phyloP scores from a whole-genome alignment of 2,329 filamentous ascomycete species.

The Aspergillus sp. region DNA sequence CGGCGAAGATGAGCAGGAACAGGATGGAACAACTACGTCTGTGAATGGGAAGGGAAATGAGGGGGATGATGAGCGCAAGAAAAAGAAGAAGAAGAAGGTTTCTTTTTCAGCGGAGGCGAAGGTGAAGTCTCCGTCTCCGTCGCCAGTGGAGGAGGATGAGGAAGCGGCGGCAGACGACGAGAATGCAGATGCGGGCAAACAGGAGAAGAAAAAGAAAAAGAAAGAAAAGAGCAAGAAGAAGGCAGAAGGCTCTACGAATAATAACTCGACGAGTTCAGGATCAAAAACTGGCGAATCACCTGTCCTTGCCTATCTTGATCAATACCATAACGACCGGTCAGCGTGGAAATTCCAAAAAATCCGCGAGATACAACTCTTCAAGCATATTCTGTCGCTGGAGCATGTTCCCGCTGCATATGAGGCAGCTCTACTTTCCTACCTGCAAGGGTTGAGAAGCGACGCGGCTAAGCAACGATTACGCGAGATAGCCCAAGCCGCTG shows the following conservation, averaged over 20 bases:
- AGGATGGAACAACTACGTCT: slow-evolving; percentile 5
- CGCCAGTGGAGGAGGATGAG: slow-evolving; percentile 57
- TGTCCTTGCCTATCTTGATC: slow-evolving; percentile 73
- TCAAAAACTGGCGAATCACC: slow-evolving; percentile 42
- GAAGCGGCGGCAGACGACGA: slow-evolving; percentile 30
- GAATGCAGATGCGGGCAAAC: slow-evolving; percentile 18
- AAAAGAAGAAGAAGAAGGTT: slow-evolving; percentile 55
- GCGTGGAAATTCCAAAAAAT: slow-evolving; percentile 98
- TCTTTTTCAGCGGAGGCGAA: slow-evolving; percentile 57
- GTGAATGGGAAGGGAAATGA: slow-evolving; percentile 13
- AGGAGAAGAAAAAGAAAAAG: slow-evolving; percentile 16
- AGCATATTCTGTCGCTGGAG: slow-evolving; percentile 73
- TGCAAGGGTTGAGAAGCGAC: slow-evolving; percentile 74
- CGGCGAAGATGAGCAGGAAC: slow-evolving; percentile 16
- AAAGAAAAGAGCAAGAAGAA: slow-evolving; percentile 29
- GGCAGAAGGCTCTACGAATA: slow-evolving; percentile 21
- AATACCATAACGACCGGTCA: slow-evolving; percentile 68
- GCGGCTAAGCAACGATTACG: slow-evolving; percentile 65
- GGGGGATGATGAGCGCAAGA: slow-evolving; percentile 47
- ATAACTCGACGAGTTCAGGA: slow-evolving; percentile 7
- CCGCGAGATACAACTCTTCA: slow-evolving; percentile 79
- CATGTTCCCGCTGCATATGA: slow-evolving; percentile 71
- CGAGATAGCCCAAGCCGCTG: slow-evolving; percentile 63
- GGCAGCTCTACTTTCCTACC: slow-evolving; percentile 70
- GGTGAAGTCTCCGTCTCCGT: slow-evolving; percentile 9